phyloP scores from a whole-genome alignment of 1,139 yeast species.

The Eremothecium sinecaudum region DNA sequence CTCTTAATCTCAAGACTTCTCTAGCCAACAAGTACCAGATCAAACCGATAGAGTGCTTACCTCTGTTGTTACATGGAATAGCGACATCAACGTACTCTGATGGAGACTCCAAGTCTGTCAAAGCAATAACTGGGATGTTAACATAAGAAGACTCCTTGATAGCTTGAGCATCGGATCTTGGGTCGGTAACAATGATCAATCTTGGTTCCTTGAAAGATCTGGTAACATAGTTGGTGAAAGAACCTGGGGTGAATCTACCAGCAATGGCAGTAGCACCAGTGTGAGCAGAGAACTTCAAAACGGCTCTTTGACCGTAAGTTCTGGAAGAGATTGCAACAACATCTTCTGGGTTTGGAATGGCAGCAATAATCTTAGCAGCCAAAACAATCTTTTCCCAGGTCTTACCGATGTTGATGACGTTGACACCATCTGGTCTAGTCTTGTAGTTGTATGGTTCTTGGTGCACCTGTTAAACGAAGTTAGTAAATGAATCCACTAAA shows the following conservation, averaged over 20 bases:
- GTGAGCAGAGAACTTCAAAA: slow-evolving; percentile 98
- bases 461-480: slow-evolving; percentile 73
- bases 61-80: slow-evolving; percentile 99
- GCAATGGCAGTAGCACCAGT: slow-evolving; percentile 99
- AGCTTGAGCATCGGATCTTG: slow-evolving; percentile 99
- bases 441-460: slow-evolving; percentile 98
- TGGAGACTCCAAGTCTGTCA: slow-evolving; percentile 98
- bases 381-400: slow-evolving; percentile 99
- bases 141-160: slow-evolving; percentile 99
- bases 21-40: slow-evolving; percentile 99
- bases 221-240: slow-evolving; percentile 99
- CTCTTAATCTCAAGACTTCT: slow-evolving; percentile 99
- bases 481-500: no score
- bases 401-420: slow-evolving; percentile 95
- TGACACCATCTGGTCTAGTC: slow-evolving; percentile 99
- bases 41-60: slow-evolving; percentile 99
- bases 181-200: slow-evolving; percentile 97
- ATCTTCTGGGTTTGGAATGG: slow-evolving; percentile 96
- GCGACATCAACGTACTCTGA: slow-evolving; percentile 99
- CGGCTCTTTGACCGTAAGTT: slow-evolving; percentile 99
- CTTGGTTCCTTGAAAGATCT: slow-evolving; percentile 99
- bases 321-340: slow-evolving; percentile 99
- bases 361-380: slow-evolving; percentile 99
- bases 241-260: slow-evolving; percentile 99
- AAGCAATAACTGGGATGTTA: slow-evolving; percentile 99